Evolutionary conservation across 2,329 filamentous ascomycete species (phyloP), one percentile per base, ranked within the genome.

Genomic region (Exophiala sp.): DNA sequence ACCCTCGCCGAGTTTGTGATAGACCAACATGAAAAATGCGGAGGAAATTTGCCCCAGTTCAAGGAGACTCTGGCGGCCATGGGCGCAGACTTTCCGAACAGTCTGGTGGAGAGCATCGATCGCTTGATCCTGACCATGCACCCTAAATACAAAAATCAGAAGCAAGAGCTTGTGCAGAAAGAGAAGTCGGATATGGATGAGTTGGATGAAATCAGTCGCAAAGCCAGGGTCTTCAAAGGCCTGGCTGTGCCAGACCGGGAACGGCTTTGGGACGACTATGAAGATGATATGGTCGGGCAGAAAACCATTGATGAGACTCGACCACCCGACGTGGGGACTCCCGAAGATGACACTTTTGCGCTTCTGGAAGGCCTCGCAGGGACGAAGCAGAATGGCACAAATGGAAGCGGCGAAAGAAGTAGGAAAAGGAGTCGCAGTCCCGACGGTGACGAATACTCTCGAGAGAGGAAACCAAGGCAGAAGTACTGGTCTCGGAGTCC

Each of bases 1-100:
- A 95, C 88, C 3, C 81, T 98, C 21, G 90, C 93, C 60, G 93
- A 98, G 69, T 98, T 95, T 65, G 82, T 98, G 63, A 95, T 98
- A 64, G 86, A 86, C 55, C 86, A 95, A 66, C 88, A 95, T 62
- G 70, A 85, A 66, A 80, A 90, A 77, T 86, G 82, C 72, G 77
- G 75, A 44, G 54, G 52, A 23, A 78, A 78, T 22, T 74, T 87
- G 49, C 69, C 77, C 45, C 82, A 86, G 22, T 98, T 97, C 73
- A 86, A 86, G 71, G 73, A 75, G 58, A 81, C 81, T 64, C 76
- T 97, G 58, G 80, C 83, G 59, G 80, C 76, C 23, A 82, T 94
- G 69, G 87, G 86, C 48, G 87, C 85, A 56, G 89, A 84, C 37
- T 94, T 96, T 58, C 88, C 90, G 0, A 78, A 81, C 48, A 95